Percentiles rank a stretch among this genome's conserved stretches.
Evolutionary conservation across 495 filamentous ascomycete species (phyloP).

Genomic region (Platismatia glauca): DNA sequence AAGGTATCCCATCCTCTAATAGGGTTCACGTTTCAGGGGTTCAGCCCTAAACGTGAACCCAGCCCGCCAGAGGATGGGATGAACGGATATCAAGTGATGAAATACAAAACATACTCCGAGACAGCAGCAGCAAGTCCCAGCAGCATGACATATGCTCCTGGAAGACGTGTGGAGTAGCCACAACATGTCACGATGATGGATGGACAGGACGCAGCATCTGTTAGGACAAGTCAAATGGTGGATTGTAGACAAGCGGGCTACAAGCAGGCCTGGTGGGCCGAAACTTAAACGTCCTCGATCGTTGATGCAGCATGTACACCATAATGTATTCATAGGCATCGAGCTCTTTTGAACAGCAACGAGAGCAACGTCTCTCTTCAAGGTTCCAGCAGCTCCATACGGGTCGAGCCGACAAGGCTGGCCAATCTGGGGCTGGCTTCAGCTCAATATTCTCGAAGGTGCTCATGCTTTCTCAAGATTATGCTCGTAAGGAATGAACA

Average conservation of each 20-base stretch:
- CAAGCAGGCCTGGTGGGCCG: no score
- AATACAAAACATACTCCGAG: neutral
- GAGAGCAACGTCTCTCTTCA: neutral
- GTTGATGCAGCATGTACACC: neutral
- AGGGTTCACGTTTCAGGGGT: no score
- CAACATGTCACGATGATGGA: neutral
- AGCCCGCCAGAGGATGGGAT: no score
- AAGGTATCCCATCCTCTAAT: no score
- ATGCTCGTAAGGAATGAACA: neutral
- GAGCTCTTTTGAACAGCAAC: no score
- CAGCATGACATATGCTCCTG: neutral
- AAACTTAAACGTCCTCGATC: neutral
- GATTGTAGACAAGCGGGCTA: no score
- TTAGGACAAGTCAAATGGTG: no score
- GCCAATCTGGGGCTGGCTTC: neutral
- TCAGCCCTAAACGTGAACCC: no score
- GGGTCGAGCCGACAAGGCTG: neutral
- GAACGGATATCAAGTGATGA: no score
- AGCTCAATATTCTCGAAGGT: neutral
- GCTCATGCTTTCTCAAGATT: neutral
- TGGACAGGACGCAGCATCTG: neutral
- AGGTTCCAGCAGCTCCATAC: neutral
- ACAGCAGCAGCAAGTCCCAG: neutral
- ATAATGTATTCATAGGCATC: neutral
- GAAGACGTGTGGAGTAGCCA: neutral